Evolutionary conservation across 2,329 filamentous ascomycete species (phyloP).

Genomic region (Neofusicoccum umdonicola): DNA sequence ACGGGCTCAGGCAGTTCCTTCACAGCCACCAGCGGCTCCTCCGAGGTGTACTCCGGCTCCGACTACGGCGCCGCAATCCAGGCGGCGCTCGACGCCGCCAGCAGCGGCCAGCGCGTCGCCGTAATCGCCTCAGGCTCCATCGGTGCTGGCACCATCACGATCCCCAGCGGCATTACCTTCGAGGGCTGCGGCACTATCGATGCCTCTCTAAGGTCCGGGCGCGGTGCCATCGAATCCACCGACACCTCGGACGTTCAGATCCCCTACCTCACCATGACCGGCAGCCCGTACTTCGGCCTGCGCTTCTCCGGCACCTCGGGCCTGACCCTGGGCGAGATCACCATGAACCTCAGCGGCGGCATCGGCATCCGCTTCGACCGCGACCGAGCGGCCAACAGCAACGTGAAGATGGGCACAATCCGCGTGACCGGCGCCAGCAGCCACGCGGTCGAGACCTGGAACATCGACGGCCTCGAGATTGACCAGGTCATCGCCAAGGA

Average conservation of each 20-base stretch:
- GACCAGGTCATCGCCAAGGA: constrained; percentile 53
- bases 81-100: constrained; percentile 52
- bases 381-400: constrained; percentile 51
- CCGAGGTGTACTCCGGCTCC: constrained; percentile 51
- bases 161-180: constrained; percentile 55
- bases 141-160: constrained; percentile 52
- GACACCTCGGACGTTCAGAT: constrained; percentile 52
- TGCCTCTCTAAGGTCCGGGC: constrained; percentile 40
- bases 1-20: constrained; percentile 49
- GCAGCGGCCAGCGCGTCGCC: constrained; percentile 52
- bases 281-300: constrained; percentile 57
- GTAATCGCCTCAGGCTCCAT: constrained; percentile 57
- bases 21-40: constrained; percentile 45
- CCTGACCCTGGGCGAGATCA: constrained; percentile 52
- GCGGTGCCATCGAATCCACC: constrained; percentile 55
- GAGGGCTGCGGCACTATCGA: constrained; percentile 60
- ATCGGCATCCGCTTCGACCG: constrained; percentile 59
- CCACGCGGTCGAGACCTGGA: constrained; percentile 60
- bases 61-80: constrained; percentile 57
- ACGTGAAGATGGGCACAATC: constrained; percentile 55
- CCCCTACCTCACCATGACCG: constrained; percentile 58
- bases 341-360: constrained; percentile 54
- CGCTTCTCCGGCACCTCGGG: constrained; percentile 54
- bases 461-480: constrained; percentile 56
- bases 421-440: constrained; percentile 53